Percentiles rank a stretch among this genome's conserved stretches.
Conservation (phyloP, 2,329 filamentous ascomycete genomes). For the Mariannaea sp. region DNA sequence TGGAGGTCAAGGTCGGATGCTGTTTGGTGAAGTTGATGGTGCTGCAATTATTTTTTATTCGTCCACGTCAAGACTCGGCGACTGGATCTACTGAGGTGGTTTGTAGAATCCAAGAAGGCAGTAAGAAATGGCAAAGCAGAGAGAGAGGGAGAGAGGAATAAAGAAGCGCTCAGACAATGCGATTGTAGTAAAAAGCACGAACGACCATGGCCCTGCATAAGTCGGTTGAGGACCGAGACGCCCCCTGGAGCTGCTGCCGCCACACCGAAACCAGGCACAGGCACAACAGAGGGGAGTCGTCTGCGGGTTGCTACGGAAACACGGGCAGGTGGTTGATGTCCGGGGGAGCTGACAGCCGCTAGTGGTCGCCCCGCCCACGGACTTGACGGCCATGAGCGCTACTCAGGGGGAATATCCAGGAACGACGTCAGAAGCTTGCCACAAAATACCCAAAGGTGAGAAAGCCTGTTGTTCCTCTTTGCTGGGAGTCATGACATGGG, state of each 20-base stretch:
- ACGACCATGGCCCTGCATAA: slow-evolving; percentile 3
- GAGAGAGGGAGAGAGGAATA: slow-evolving; percentile 8
- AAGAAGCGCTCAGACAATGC: slow-evolving; percentile 9
- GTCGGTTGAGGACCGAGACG: slow-evolving; percentile 5
- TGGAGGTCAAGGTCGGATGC: background rate
- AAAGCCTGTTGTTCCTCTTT: background rate
- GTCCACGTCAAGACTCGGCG: background rate
- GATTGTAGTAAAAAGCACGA: slow-evolving; percentile 7
- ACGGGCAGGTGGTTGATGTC: slow-evolving; percentile 1
- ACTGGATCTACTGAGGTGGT: background rate
- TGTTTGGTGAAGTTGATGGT: background rate
- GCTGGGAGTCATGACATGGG: background rate
- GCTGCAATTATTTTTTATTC: background rate
- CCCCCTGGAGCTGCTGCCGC: background rate
- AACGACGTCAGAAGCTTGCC: slow-evolving; percentile 19
- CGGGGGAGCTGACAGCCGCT: slow-evolving; percentile 11
- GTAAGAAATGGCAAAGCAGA: background rate
- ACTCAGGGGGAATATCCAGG: slow-evolving; percentile 13
- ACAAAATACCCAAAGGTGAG: background rate
- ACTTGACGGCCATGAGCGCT: slow-evolving; percentile 5
- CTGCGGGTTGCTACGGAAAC: slow-evolving; percentile 30
- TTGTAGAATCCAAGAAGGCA: slow-evolving; percentile 1
- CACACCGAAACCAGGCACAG: slow-evolving; percentile 2
- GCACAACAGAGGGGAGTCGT: slow-evolving; percentile 31
- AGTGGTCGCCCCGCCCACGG: slow-evolving; percentile 26